phyloP scores from a whole-genome alignment of 768 basidiomycete genomes.

The Gloeostereum incarnatum region DNA sequence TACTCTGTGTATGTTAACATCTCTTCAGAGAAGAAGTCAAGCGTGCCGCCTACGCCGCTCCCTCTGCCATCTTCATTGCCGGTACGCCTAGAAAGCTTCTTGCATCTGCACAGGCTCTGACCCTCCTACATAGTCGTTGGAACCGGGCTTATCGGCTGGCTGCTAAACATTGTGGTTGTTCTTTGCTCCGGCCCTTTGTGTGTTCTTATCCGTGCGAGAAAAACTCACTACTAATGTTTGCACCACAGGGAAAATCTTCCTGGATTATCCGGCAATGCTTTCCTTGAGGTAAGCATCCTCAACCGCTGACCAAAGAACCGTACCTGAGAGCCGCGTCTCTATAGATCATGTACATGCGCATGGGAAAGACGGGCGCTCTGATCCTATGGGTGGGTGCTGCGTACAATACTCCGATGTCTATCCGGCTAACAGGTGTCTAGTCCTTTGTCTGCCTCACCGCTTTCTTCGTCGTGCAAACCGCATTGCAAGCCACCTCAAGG shows the following conservation, averaged over 20 bases:
- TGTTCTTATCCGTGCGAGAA: conserved; percentile 5
- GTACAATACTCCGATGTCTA: conserved; percentile 8
- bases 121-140: conserved; percentile 42
- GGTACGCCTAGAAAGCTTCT: conserved; percentile 17
- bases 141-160: conserved; percentile 73
- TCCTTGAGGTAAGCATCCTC: conserved; percentile 41
- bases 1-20: conserved; percentile 2
- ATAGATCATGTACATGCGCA: conserved; percentile 71
- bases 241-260: conserved; percentile 48
- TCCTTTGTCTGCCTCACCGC: conserved; percentile 76
- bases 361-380: conserved; percentile 69
- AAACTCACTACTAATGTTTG: conserved; percentile 3
- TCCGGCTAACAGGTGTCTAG: conserved; percentile 18
- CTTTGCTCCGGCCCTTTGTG: conserved; percentile 72
- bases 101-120: conserved; percentile 1
- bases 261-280: conserved; percentile 61
- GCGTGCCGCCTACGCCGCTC: conserved; percentile 69
- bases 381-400: conserved; percentile 85
- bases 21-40: conserved; percentile 62
- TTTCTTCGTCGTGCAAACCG: conserved; percentile 77
- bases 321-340: too few species aligned
- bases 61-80: conserved; percentile 55
- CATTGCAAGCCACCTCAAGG: conserved; percentile 75
- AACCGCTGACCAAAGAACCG: background rate
- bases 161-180: conserved; percentile 82